Evolutionary conservation across 371 early-diverging fungal genomes (phyloP), one percentile per base, ranked within the genome.

Genomic region (Encephalitozoon intestinalis): DNA sequence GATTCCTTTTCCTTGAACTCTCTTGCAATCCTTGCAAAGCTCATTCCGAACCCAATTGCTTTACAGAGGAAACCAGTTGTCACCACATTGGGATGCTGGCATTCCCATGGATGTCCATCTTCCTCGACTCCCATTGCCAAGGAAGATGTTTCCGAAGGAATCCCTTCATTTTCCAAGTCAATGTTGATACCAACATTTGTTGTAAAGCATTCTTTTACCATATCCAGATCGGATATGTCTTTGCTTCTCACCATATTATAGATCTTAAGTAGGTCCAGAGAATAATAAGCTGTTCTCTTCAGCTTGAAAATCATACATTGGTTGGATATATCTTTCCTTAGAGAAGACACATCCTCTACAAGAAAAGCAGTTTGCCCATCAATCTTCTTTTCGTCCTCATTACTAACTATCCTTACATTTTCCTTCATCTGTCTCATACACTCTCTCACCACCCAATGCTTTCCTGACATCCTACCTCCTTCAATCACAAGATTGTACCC

Each of bases 381-480:
- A 40, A 18, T 21, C 2, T 46, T 37, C 46, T 50, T 37, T 28
- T 63, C 63, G 23, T 63, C 44, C 34, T 15, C 8, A 18, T 9
- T 25, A 3, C 51, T 18, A 11, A 43, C 51, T 26, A 73, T 39
- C 8, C 31, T 44, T 63, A 43, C 39, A 34, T 41, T 39, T 34
- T 52, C 15, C 30, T 39, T 58, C 26, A 63, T n/a, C 7, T 31
- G 54, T 11, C 37, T 53, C 3, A 54, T 44, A 12, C 37, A 63
- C 40, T 70, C 44, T 37, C 39, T 40, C 2, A 70, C 23, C 30
- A 70, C 5, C 41, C 50, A 54, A 21, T 37, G 65, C 34, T 76
- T 76, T 12, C 77, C 77, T 34, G 34, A 37, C 41, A 70, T 41
- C 31, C 58, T 44, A 26, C 25, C 39, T 12, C 77, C 77, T 49